A percentile compares a stretch with the other conserved stretches of the same genome.
These are phyloP conservation scores for Apiotrichum siamense DNA, from an alignment of 1,284 basidiomycete species.

Conservation along the genomic window DNA sequence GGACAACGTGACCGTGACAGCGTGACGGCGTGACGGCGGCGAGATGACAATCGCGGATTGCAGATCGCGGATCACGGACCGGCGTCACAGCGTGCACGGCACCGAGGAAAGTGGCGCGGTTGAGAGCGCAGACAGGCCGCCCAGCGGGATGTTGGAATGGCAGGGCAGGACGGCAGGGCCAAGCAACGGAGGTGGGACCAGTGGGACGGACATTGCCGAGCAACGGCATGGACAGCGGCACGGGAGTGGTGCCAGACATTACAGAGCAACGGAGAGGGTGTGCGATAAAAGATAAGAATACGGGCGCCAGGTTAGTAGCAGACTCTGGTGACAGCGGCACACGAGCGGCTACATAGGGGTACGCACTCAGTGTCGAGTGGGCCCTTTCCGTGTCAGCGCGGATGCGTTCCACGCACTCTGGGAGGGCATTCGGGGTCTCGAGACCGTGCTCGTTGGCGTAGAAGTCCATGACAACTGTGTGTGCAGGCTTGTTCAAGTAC, in stretches of 20 bases:
- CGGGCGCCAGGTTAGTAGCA: not conserved
- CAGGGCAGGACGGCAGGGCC: too few species aligned
- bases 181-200: too few species aligned
- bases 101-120: too few species aligned
- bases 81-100: too few species aligned
- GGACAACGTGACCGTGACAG: too few species aligned
- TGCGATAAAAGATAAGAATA: not conserved
- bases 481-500: not conserved
- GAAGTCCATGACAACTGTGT: constrained; percentile 5
- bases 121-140: too few species aligned
- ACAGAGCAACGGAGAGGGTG: not conserved
- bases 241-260: not conserved
- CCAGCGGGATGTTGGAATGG: too few species aligned
- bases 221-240: not conserved
- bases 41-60: too few species aligned
- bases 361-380: constrained; percentile 7
- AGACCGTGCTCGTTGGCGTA: constrained; percentile 13
- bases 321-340: not conserved
- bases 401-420: constrained; percentile 1
- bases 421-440: constrained; percentile 15
- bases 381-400: not conserved
- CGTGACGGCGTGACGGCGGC: too few species aligned
- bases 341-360: too few species aligned
- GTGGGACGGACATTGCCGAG: not conserved
- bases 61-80: too few species aligned